Base-by-base conservation (phyloP, 257 asterid species). In the Leonotis leonurus region DNA sequence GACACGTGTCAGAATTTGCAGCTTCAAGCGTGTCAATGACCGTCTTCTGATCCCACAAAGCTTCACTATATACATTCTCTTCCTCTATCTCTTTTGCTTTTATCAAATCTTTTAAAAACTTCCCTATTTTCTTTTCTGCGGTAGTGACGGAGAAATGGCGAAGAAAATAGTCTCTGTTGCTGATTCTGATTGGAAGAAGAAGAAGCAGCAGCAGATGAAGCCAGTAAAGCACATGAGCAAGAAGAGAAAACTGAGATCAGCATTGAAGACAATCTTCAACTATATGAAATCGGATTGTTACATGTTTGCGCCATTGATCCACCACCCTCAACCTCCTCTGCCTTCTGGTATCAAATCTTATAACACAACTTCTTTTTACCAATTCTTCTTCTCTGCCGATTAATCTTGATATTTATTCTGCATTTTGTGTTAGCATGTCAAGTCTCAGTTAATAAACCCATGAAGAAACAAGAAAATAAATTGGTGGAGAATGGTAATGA, bases 241-340 rank as follows among this genome's bases (percentile, higher is more conserved):
- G 60, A 68, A 71, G 64, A 73, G 30, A 2, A 56, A 61, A 27
- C 6, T 75, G 22, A 73, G 25, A 61, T 44, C 45, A 4, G 32
- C 21, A 14, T 49, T 76, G 30, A 73, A 27, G 49, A 73, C 58
- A 13, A 59, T 75, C 26, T 11, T 79, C 2, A 69, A 69, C 25
- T 83, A 78, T 64, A 44, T 85, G 60, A 80, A 75, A 68, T 80
- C 86, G 9, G 84, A 81, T 43, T 27, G 71, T 29, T 78, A 70
- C 69, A 68, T 85, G 86, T 83, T 65, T 37, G 80, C 88, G 0
- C 88, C 85, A 0, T 39, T 80, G 29, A 12, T 52, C 49, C n/a
- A 53, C 22, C 57, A 30, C 36, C 6, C 36, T 32, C 37, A 29
- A 29, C 1, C 70, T 36, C 55, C 70, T n/a, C 32, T 14, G 37